Evolutionary conservation across 2,329 filamentous ascomycete species (phyloP).

Genomic region (Diaporthe humulicola): DNA sequence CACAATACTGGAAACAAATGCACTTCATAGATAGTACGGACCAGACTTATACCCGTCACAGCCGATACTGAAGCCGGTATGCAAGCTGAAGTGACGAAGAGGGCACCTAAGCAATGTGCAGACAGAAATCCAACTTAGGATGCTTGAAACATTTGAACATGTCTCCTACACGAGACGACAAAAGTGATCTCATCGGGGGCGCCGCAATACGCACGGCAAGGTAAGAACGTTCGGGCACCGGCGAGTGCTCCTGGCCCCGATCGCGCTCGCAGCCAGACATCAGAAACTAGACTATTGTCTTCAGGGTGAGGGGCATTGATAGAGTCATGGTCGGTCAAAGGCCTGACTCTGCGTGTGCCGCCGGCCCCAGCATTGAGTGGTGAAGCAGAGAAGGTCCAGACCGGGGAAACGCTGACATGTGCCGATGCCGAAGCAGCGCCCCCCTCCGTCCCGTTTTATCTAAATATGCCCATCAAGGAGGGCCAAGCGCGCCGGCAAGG

Average conservation of each 20-base stretch:
- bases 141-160: no score
- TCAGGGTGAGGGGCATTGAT: background rate
- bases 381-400: slow-evolving; percentile 7
- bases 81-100: background rate
- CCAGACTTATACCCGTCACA: background rate
- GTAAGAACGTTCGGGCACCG: background rate
- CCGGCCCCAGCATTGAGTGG: background rate
- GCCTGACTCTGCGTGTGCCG: slow-evolving; percentile 21
- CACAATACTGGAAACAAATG: background rate
- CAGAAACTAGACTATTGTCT: background rate
- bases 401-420: slow-evolving; percentile 9
- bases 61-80: background rate
- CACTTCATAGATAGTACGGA: no score
- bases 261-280: background rate
- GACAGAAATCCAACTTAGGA: background rate
- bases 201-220: background rate
- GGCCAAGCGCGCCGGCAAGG: background rate
- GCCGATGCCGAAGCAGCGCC: slow-evolving; percentile 1
- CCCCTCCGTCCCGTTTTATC: background rate
- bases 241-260: background rate
- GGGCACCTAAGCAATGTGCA: background rate
- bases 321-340: slow-evolving; percentile 12
- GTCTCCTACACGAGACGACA: no score
- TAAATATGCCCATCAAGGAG: background rate
- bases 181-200: background rate